phyloP scores from a whole-genome alignment of 768 basidiomycete species.

The Sporobolomyces phaffii region DNA sequence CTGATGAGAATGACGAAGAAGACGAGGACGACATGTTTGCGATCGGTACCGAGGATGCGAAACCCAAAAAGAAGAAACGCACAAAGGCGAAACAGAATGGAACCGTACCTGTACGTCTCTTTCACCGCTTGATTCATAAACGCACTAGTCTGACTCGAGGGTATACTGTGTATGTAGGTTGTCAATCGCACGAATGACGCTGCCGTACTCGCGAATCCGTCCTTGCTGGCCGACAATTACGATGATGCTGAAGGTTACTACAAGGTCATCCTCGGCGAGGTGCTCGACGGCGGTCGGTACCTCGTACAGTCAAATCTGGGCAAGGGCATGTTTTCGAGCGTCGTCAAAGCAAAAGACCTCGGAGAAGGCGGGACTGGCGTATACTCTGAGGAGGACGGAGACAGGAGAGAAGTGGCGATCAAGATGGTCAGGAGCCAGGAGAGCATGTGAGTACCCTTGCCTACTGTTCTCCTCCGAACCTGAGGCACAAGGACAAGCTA shows the following conservation, averaged over 20 bases:
- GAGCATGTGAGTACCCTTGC: constrained; percentile 66
- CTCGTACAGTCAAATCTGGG: constrained; percentile 93
- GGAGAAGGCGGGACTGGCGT: constrained; percentile 52
- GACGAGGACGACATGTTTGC: constrained; percentile 97
- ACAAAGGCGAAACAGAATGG: constrained; percentile 16
- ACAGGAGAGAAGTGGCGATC: constrained; percentile 80
- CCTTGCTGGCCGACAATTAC: constrained; percentile 65
- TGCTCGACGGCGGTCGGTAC: constrained; percentile 83
- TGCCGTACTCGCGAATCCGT: constrained; percentile 11
- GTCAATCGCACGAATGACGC: constrained; percentile 55
- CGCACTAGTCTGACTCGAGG: too few relatives aligned
- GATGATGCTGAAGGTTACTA: constrained; percentile 96
- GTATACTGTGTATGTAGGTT: constrained; percentile 46
- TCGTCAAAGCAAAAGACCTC: constrained; percentile 68
- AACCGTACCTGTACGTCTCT: constrained; percentile 30
- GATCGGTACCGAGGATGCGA: constrained; percentile 52
- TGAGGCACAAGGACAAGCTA: too few relatives aligned
- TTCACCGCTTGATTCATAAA: too few relatives aligned
- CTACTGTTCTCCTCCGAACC: too few relatives aligned
- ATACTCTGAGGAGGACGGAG: constrained; percentile 90
- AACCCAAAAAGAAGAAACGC: constrained; percentile 55
- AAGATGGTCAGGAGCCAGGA: constrained; percentile 95
- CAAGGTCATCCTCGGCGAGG: constrained; percentile 84
- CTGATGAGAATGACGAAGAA: constrained; percentile 63
- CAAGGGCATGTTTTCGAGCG: constrained; percentile 98